Base-by-base conservation (phyloP, 2,329 filamentous ascomycete genomes). In the Cercospora sp. region DNA sequence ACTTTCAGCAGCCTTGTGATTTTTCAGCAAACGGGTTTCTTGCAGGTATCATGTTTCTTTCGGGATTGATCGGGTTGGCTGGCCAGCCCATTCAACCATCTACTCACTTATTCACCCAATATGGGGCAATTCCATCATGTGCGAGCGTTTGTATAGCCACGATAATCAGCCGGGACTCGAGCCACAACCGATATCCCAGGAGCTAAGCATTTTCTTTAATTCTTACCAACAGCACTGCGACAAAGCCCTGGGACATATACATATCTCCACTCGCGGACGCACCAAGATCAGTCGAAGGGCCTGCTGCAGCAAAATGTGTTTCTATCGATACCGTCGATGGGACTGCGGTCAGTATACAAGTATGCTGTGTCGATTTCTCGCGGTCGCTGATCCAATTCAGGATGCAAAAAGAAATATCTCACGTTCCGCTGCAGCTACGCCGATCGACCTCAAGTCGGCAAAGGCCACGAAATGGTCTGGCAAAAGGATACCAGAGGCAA, bases 351-450 rank as follows among this genome's bases (percentile, higher is more conserved):
- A 20, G 45, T 20, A 30, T 36, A 20, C 18, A 33, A 10, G 45
- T 18, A 9, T n/a, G 8, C 9, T 9, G 33, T 18, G 5, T 16
- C 13, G 23, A 55, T 13, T 7, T 55, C 3, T 16, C 23, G 16
- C 3, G 10, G 48, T 55, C 20, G 23, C 23, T 55, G 48, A 55
- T 26, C 48, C 23, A 55, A 13, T 18, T 23, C 16, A 64, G 66
- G 66, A 33, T 64, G 63, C 57, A 64, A 64, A 23, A 58, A 68
- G 58, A 55, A 55, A 28, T 59, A 57, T 36, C 39, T 60, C 57
- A 65, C 66, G 1, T 61, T 62, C 13, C 63, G 62, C 20, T 65
- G 63, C 66, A 45, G 62, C 62, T 65, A 65, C 31, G 62, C 62
- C 10, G 31, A 58, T 13, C 53, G 53, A 5, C 20, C 30, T 8